phyloP scores from a whole-genome alignment of 2,329 filamentous ascomycete genomes.

The Ophiostoma australiae region DNA sequence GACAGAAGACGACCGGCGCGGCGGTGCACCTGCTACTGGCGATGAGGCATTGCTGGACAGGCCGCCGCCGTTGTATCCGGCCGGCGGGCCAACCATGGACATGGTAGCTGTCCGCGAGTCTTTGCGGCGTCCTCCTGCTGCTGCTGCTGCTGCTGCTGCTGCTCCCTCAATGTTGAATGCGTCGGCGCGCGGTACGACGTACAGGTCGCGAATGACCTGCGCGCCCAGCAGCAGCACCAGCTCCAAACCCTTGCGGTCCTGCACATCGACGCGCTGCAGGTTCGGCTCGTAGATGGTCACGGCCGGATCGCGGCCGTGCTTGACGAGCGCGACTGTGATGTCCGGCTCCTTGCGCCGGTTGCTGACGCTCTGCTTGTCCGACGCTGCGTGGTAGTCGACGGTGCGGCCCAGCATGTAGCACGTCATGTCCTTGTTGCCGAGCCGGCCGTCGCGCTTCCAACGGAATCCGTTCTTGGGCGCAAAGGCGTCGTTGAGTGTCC shows the following conservation, averaged over 20 bases:
- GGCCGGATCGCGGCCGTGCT: slow-evolving; percentile 55
- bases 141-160: slow-evolving; percentile 25
- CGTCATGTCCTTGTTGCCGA: slow-evolving; percentile 74
- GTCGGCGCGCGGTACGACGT: slow-evolving; percentile 61
- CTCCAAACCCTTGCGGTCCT: slow-evolving; percentile 90
- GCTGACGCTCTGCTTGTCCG: slow-evolving; percentile 52
- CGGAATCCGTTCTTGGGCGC: slow-evolving; percentile 76
- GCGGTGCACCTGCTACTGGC: neutral
- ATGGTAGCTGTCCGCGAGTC: slow-evolving; percentile 41
- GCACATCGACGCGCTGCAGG: slow-evolving; percentile 80
- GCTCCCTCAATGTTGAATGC: slow-evolving; percentile 68
- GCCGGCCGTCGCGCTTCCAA: slow-evolving; percentile 82
- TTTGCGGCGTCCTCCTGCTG: slow-evolving; percentile 29
- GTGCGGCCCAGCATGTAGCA: slow-evolving; percentile 70
- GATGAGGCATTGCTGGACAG: neutral
- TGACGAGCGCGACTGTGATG: slow-evolving; percentile 88
- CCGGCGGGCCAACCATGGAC: neutral
- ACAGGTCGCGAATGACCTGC: slow-evolving; percentile 61
- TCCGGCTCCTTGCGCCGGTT: slow-evolving; percentile 88
- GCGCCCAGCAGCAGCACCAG: slow-evolving; percentile 65
- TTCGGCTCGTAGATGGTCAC: slow-evolving; percentile 93
- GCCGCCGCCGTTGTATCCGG: neutral
- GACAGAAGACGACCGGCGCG: slow-evolving; percentile 9
- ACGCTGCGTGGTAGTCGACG: neutral
- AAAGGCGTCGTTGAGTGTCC: slow-evolving; percentile 27